Base-by-base conservation (phyloP, 441 rosid genomes). In the Iberis amara region DNA sequence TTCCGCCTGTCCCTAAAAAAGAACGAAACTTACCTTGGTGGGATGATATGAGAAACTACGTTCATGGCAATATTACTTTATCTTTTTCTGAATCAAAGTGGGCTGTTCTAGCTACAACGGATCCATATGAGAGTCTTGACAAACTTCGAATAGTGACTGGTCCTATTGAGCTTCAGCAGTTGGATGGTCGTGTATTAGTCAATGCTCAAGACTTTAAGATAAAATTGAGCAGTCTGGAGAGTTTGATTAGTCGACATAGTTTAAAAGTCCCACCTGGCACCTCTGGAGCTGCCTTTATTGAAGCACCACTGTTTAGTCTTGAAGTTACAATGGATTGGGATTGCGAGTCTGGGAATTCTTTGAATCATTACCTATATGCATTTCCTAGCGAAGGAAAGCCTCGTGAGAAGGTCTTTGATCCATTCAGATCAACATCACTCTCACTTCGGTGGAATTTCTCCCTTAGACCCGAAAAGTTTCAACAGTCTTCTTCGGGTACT, bases 1-100 rank as follows among this genome's bases (percentile, higher is more conserved):
- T 65, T n/a, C 77, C 66, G 8, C 76, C 56, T 68, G 82, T 80
- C 14, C 70, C 79, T 26, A 94, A 90, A 75, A 94, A 85, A 49
- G 99, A 94, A 70, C 79, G 81, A 68, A 94, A 73, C 70, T 82
- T 94, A 57, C 96, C 99, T 1, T 94, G 99, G 99, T 94, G 99
- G 99, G 99, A 94, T 82, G 98, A 88, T 42, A 81, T 94, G 92
- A 82, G 98, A 71, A 80, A 90, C 65, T 94, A 83, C 71, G 72
- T 87, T 58, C 98, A 90, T 63, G 96, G 99, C 68, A 77, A 73
- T 57, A 74, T 77, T 52, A 58, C 80, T 39, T 68, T 94, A 53
- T 68, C 68, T 64, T 90, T 88, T 73, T 72, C 80, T 58, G 90
- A 90, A 70, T 73, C 85, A 43, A 70, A 71, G 42, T 83, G 94